These are phyloP conservation scores for Hygrocybe coccinea DNA, from an alignment of 768 basidiomycete species.

Conservation along the genomic window DNA sequence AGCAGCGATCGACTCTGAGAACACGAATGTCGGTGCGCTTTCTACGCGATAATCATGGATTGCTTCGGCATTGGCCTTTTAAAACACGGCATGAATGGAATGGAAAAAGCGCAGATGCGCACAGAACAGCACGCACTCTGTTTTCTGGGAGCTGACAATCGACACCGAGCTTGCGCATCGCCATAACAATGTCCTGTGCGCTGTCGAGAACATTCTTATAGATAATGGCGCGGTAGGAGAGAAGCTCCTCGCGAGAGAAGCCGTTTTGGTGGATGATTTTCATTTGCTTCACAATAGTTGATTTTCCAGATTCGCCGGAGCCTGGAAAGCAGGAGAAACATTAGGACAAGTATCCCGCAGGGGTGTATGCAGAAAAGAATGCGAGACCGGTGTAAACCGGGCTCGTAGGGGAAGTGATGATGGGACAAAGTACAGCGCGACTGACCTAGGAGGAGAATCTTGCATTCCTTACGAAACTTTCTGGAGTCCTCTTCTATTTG, in stretches of 20 bases:
- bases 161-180: constrained; percentile 80
- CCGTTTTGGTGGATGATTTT: constrained; percentile 96
- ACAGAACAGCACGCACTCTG: constrained; percentile 37
- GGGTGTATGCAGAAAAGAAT: not conserved
- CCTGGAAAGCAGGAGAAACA: constrained; percentile 41
- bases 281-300: constrained; percentile 98
- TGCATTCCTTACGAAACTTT: constrained; percentile 82
- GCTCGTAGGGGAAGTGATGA: not conserved
- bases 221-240: constrained; percentile 70
- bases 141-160: constrained; percentile 69
- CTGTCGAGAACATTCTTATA: constrained; percentile 87
- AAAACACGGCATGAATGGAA: constrained; percentile 3
- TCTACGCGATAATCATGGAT: constrained; percentile 58
- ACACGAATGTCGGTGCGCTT: constrained; percentile 37
- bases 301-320: constrained; percentile 92
- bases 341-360: not conserved
- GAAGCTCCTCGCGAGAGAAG: constrained; percentile 72
- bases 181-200: constrained; percentile 78
- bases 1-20: constrained; percentile 61
- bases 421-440: not conserved
- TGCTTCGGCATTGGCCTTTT: constrained; percentile 46
- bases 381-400: not conserved
- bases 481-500: constrained; percentile 82
- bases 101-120: not conserved
- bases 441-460: constrained; percentile 87